Base-by-base conservation (phyloP, 148 eudicot genomes). In the Chenopodium berlandieri region DNA sequence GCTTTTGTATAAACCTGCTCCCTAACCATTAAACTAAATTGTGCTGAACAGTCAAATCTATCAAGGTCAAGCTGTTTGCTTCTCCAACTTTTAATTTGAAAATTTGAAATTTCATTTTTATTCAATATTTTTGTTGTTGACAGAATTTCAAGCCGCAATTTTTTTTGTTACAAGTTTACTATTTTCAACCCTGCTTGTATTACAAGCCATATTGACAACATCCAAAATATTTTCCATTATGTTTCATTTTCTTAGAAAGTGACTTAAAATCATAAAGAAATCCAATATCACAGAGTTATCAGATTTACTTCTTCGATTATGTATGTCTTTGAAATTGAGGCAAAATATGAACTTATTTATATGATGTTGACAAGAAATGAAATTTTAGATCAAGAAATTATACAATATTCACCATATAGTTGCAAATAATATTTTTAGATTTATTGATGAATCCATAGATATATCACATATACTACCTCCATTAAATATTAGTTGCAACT, bases 1-100 rank as follows among this genome's bases (percentile, higher is more conserved):
- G 10, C 16, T 64, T 32, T 22, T 9, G 63, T 71, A 48, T 83
- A 71, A 84, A 75, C 20, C 32, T 73, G 82, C 73, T 75, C 73
- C 17, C 66, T 32, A n/a, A n/a, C 31, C 56, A 71, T 73, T 78
- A 64, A 65, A 63, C 44, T 50, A 50, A 23, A 40, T 9, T 20
- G 66, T 62, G 23, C 10, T 5, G 22, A 4, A 62, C 25, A 83
- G 78, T 78, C 82, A 73, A 73, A 73, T 48, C 7, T 64, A 78
- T 56, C 50, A 47, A n/a, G 20, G 30, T 50, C 27, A n/a, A 70
- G 22, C 3, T 32, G 9, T 50, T 44, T 77, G 52, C 32, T 75
- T n/a, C 48, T 32, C 73, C 50, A 46, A 52, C 71, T 40, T 40
- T 40, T 40, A 40, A 50, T 14, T 48, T 27, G 34, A 66, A n/a